Evolutionary conservation across 768 basidiomycete species (phyloP), one percentile per base, ranked within the genome.

Genomic region (Lactarius quietus): DNA sequence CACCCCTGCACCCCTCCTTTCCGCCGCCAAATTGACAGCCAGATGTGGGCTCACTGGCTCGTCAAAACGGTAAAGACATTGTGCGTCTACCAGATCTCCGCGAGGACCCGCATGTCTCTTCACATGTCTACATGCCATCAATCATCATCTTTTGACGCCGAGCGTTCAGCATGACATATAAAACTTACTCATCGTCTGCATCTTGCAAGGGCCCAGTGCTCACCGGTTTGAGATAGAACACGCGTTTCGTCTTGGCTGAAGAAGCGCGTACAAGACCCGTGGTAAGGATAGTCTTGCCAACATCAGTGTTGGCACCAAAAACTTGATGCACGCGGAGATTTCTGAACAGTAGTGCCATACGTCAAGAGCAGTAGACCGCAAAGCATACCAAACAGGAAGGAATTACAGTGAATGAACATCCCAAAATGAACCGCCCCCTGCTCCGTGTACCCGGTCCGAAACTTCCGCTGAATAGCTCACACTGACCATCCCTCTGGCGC

Each of bases 231-330:
- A 92, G 78, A 68, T 92, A 92, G 70, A 84, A 86, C 0, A 86
- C 86, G 41, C 76, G 72, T 3, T 79, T 79, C 29, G 80, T 78
- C 61, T 74, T 77, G 2, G 81, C 74, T 0, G 87, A 87, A n/a
- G 92, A 91, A 0, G 92, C 88, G 39, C 91, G 82, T 52, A 88
- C 84, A 39, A 98, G 85, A 1, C 92, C 92, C 2, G 94, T 85
- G 1, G 93, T 90, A 61, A 98, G 78, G 64, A 98, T 83, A 0
- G 95, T 97, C 77, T 98, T 98, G 31, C 96, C 96, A 57, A 98
- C 95, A 75, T 94, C 88, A 2, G 96, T 98, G 76, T 96, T 97
- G 1, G 95, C 94, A 36, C 96, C 96, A 72, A 97, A 96, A 65
- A 98, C 80, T 74, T 96, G 93, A 75, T 95, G 92, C 35, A 94